A percentile compares a stretch with the other conserved stretches of the same genome.
These are phyloP conservation scores for Clitoria ternatea DNA, from an alignment of 306 rosid species.

Conservation along the genomic window DNA sequence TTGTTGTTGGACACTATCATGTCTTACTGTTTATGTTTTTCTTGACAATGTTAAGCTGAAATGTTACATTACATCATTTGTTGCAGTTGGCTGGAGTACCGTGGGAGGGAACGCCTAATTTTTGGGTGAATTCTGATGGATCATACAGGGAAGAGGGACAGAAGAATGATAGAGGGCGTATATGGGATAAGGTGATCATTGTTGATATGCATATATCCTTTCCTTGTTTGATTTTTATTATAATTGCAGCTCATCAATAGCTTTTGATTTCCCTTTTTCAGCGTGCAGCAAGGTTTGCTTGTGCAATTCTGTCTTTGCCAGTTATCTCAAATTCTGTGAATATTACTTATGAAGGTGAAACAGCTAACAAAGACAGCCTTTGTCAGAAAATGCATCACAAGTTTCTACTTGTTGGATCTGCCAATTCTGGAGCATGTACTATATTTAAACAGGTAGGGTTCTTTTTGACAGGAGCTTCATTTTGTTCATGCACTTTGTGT, in stretches of 20 bases:
- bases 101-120: conserved; percentile 69
- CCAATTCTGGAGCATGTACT: conserved; percentile 72
- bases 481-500: background rate
- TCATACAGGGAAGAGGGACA: conserved; percentile 82
- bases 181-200: conserved; percentile 72
- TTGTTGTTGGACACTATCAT: conserved; percentile 8
- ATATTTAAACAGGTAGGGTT: conserved; percentile 73
- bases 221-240: background rate
- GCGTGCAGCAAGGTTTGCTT: conserved; percentile 41
- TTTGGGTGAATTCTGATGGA: conserved; percentile 74
- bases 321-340: conserved; percentile 34
- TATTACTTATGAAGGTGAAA: conserved; percentile 29
- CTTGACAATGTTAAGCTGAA: conserved; percentile 3
- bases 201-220: background rate
- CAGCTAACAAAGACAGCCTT: background rate
- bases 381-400: conserved; percentile 34
- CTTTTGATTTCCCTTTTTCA: conserved; percentile 28
- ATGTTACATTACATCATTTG: conserved; percentile 8
- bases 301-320: conserved; percentile 52
- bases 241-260: conserved; percentile 10
- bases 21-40: background rate
- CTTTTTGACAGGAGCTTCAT: background rate
- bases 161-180: conserved; percentile 39
- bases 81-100: conserved; percentile 72
- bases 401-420: conserved; percentile 67